Percentiles rank a stretch among this genome's conserved stretches.
Conservation (phyloP, 352 stramenopile genomes). For the Pythium insidiosum region DNA sequence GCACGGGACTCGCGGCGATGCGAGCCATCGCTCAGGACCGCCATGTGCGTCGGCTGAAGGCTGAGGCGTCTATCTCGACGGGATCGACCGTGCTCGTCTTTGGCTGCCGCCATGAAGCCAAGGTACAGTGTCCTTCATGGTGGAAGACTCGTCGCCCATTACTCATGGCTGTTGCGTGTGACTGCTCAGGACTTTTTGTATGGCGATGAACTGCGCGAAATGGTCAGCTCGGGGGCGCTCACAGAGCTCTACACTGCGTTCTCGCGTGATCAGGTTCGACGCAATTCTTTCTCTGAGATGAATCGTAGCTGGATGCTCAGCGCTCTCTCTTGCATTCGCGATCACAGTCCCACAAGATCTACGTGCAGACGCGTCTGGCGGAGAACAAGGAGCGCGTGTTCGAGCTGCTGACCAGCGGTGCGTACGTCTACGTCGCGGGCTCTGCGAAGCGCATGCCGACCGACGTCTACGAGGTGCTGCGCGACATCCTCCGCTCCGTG, state of each 20-base stretch:
- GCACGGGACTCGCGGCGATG: conserved; percentile 88
- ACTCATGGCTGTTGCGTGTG: background rate
- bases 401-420: conserved; percentile 52
- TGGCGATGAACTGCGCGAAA: conserved; percentile 49
- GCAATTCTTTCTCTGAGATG: too few species aligned
- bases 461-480: conserved; percentile 86
- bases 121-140: too few species aligned
- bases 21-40: conserved; percentile 85
- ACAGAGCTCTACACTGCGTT: conserved; percentile 82
- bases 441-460: conserved; percentile 89
- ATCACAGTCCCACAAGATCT: conserved; percentile 76
- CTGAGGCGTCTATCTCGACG: background rate
- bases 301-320: too few species aligned
- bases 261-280: conserved; percentile 78
- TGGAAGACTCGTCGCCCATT: too few species aligned
- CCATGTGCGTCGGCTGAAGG: conserved; percentile 29
- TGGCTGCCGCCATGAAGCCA: conserved; percentile 77
- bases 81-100: conserved; percentile 74
- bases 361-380: conserved; percentile 84
- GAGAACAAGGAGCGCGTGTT: conserved; percentile 76
- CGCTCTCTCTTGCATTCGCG: background rate
- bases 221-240: conserved; percentile 45
- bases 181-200: conserved; percentile 81
- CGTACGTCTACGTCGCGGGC: conserved; percentile 82
- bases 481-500: conserved; percentile 75